These are phyloP conservation scores for Pestalotiopsis fici DNA, from an alignment of 2,329 filamentous ascomycete genomes.

Conservation along the genomic window DNA sequence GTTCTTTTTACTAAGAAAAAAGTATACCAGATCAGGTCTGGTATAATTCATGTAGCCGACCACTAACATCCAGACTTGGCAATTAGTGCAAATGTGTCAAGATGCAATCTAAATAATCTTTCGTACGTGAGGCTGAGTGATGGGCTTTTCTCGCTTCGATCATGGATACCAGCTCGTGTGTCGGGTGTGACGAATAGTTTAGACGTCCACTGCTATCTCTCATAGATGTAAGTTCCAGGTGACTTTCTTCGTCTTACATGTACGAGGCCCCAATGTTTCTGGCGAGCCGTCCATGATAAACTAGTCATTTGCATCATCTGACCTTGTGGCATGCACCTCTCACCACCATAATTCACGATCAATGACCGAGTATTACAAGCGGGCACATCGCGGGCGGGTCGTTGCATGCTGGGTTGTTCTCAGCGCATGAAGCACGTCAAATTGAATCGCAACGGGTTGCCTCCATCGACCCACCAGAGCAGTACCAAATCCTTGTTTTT, in stretches of 20 bases:
- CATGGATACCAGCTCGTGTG: neutral
- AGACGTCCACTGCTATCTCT: no score
- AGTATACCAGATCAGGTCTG: neutral
- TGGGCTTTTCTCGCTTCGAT: neutral
- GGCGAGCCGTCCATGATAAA: neutral
- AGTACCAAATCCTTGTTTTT: conserved; percentile 1
- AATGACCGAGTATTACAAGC: neutral
- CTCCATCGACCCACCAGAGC: neutral
- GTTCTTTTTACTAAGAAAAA: neutral
- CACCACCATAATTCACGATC: neutral
- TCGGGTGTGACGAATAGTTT: no score
- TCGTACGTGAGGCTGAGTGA: neutral
- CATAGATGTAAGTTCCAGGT: no score
- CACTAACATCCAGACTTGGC: neutral
- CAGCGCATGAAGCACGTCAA: neutral
- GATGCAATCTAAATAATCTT: neutral
- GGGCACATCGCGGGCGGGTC: neutral
- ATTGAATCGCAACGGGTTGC: neutral
- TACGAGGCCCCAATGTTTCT: neutral
- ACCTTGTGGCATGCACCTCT: neutral
- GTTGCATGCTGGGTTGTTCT: neutral
- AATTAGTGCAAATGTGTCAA: neutral
- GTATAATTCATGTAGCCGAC: neutral
- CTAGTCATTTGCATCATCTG: neutral
- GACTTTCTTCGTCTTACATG: neutral